Base-by-base conservation (phyloP, 1,284 basidiomycete genomes). In the Caloboletus firmus region DNA sequence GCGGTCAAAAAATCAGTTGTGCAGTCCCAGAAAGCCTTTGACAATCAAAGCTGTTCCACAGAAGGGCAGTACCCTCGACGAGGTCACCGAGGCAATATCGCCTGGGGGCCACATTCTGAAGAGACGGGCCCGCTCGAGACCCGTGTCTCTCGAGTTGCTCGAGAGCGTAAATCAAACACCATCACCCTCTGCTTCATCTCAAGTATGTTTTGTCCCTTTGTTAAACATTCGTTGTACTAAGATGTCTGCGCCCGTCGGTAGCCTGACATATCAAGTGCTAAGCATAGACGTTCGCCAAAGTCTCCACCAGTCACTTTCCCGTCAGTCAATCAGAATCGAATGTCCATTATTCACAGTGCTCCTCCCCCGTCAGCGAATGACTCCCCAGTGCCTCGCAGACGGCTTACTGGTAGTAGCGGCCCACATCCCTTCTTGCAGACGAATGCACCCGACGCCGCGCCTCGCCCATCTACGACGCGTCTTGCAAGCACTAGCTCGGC, bases 91-190 rank as follows among this genome's bases (percentile, higher is more conserved):
- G 60, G 82, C 83, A 1, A 74, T 88, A 55, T 90, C 86, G 0
- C 87, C 86, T 4, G 84, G 83, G 22, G 87, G 87, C 0, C 88
- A 89, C 67, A 72, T 89, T 53, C 79, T 76, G 31, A 90, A 90
- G 68, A 77, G 87, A 52, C 80, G 86, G 17, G 86, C 86, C 3
- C 80, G 83, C 17, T 82, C 84, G 32, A 75, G 85, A 45, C 87
- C 85, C 2, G 73, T 88, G 10, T 89, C 87, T 26, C 68, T 79
- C 35, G 86, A 89, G 62, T 68, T 89, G 41, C 74, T 82, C 10
- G 77, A 84, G 62, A 79, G 78, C 54, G 69, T 74, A 36, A 72
- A 75, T 58, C 70, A 70, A 52, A 70, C 73, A 18, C 71, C 75
- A 13, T 72, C 74, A 35, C 74, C 76, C 15, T 31, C 53, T 57